These are phyloP conservation scores for Parathielavia appendiculata DNA, from an alignment of 495 filamentous ascomycete species.

Conservation along the genomic window DNA sequence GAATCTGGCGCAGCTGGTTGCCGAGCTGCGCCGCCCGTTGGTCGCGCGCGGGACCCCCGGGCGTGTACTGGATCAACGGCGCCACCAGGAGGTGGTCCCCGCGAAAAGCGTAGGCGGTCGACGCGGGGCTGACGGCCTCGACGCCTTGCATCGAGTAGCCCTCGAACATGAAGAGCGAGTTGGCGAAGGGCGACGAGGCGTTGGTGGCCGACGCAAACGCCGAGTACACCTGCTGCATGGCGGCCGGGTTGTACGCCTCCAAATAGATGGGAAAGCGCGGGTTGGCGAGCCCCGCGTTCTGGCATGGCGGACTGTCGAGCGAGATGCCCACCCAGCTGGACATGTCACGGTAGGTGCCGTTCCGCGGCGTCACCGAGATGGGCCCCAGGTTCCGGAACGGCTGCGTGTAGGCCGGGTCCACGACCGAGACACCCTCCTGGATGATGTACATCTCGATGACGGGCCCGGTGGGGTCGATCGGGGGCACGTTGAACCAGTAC, in stretches of 20 bases:
- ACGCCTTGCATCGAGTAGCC: slow-evolving; percentile 49
- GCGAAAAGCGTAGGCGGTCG: slow-evolving; percentile 44
- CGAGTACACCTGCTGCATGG: slow-evolving; percentile 39
- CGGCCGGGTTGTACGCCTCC: slow-evolving; percentile 40
- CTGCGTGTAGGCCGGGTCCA: slow-evolving; percentile 39
- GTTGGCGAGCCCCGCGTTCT: slow-evolving; percentile 43
- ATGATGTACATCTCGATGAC: slow-evolving; percentile 50
- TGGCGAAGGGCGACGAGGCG: slow-evolving; percentile 24
- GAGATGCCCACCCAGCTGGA: slow-evolving; percentile 41
- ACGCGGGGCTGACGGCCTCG: slow-evolving; percentile 28
- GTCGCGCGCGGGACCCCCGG: slow-evolving; percentile 35
- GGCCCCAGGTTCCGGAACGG: slow-evolving; percentile 46
- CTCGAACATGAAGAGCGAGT: slow-evolving; percentile 52
- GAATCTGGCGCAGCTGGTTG: slow-evolving; percentile 38
- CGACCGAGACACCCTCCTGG: slow-evolving; percentile 43
- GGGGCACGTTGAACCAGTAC: slow-evolving; percentile 44
- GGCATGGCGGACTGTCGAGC: slow-evolving; percentile 37
- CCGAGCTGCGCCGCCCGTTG: slow-evolving; percentile 35
- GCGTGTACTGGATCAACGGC: slow-evolving; percentile 37
- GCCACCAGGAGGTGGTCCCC: slow-evolving; percentile 42
- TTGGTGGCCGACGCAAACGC: slow-evolving; percentile 33
- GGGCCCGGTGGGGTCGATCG: slow-evolving; percentile 36
- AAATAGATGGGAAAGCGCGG: slow-evolving; percentile 50
- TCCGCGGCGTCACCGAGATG: slow-evolving; percentile 27
- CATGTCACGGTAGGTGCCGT: slow-evolving; percentile 44